Evolutionary conservation across 176 grass and related monocot genomes (phyloP), one percentile per base, ranked within the genome.

Genomic region (Eremochloa ophiuroides): DNA sequence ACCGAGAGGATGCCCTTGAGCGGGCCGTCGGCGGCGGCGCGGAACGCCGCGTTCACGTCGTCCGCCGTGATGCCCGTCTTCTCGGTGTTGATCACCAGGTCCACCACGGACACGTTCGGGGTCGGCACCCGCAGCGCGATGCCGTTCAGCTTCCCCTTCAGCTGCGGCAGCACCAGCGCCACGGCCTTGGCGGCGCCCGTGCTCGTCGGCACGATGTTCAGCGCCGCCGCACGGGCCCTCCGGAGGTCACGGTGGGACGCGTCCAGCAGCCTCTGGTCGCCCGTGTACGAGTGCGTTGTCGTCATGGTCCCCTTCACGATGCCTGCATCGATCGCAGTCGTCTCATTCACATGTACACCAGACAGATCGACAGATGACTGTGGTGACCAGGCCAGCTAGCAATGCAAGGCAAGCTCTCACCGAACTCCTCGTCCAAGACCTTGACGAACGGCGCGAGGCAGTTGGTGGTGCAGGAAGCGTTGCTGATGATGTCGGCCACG

Each of bases 221-320:
- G 88, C 29, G 96, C 96, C 1, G 93, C 96, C 0, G 96, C 93
- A 16, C 96, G 70, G 11, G 96, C 96, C 8, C 96, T 53, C 47
- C 96, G 60, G 26, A 99, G 87, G 82, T 99, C 96, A 4, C 96
- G 90, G 91, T 99, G 96, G 5, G 91, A 93, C 76, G 96, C 96
- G 82, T 99, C 96, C 10, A 99, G 82, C 84, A 99, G 30, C 65
- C 96, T 90, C 96, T 99, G 96, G 88, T 99, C 96, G 5, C 96
- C 96, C 2, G 96, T 99, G 93, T 95, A 99, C 7, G 91, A 95
- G 82, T 99, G 96, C 10, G 96, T 99, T 4, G 96, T 99, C 22
- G 96, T 99, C 96, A 99, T 99, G 46, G 96, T 99, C 25, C 96
- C 96, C 90, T 99, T 93, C 71, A 99, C 91, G 37, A 99, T 95